Evolutionary conservation across 1,284 basidiomycete species (phyloP), one percentile per base, ranked within the genome.

Genomic region (Sphagnurus paluster): DNA sequence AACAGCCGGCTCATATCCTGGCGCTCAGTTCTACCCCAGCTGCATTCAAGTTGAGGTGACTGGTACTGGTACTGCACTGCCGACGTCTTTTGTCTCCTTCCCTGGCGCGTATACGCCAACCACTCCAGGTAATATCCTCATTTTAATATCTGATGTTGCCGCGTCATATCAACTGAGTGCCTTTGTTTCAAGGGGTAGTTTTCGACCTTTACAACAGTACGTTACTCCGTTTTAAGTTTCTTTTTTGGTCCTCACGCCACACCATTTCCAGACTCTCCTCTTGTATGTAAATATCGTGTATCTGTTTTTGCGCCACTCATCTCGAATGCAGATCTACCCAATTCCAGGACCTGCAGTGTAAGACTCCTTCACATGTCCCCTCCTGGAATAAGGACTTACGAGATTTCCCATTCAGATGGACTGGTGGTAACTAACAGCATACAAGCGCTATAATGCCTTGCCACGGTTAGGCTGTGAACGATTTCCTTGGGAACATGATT

Each of bases 41-140:
- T 77, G 76, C 55, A 75, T 78, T 23, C 76, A 80, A 49, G 58
- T 79, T 30, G 48, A 75, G 52, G 75, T 79, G 1, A 77, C 73
- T 4, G 77, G 77, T 5, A 72, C 70, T 7, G 77, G 76, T 13
- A 72, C 63, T 5, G 68, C 70, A 3, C 55, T 74, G 11, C 77
- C 76, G 3, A 72, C 70, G 1, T 68, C 70, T 0, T 69, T 79
- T 24, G 77, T 80, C 7, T 69, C 76, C 3, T 79, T 80, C 69
- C 77, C 77, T 25, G 70, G 69, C 21, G 76, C 77, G 3, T 79
- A 79, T 55, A 75, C 71, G 6, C 54, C 66, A 1, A 60, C 47
- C 14, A 79, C 74, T 11, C 75, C 71, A 26, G 77, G 71, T 50
- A 37, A 7, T 45, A 29, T 36, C 10, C 7, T 38, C 21, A 4